These are phyloP conservation scores for Leptographium radiaticola DNA, from an alignment of 2,329 filamentous ascomycete genomes.

Conservation along the genomic window DNA sequence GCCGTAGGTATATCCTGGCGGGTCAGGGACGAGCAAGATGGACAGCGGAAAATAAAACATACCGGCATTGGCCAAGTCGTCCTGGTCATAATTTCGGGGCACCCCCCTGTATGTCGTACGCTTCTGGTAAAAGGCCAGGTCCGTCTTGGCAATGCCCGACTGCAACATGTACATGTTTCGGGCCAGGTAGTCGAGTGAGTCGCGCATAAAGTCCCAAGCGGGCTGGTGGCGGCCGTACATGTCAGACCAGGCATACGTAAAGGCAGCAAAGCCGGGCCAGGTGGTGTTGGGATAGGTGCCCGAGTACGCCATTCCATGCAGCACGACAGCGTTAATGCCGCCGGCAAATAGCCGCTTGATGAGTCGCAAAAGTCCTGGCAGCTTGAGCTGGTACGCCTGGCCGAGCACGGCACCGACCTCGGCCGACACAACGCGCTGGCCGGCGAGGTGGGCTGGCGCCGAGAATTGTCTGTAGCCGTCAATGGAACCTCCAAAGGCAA, in stretches of 20 bases:
- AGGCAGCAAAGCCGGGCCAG: slow-evolving; percentile 33
- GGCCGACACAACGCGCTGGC: slow-evolving; percentile 24
- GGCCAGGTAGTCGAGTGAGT: slow-evolving; percentile 23
- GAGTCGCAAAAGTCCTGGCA: neutral
- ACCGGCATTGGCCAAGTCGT: slow-evolving; percentile 7
- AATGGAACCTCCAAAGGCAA: slow-evolving; percentile 22
- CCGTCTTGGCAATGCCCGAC: slow-evolving; percentile 23
- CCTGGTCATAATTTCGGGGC: neutral
- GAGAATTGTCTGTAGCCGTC: slow-evolving; percentile 27
- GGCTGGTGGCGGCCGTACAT: slow-evolving; percentile 26
- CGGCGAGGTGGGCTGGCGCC: slow-evolving; percentile 24
- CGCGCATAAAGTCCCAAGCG: slow-evolving; percentile 24
- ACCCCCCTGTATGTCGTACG: slow-evolving; percentile 1
- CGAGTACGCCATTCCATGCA: slow-evolving; percentile 29
- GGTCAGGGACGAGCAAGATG: too few relatives aligned
- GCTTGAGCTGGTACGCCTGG: neutral
- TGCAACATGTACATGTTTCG: slow-evolving; percentile 25
- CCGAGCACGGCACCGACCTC: slow-evolving; percentile 20
- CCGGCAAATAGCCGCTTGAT: slow-evolving; percentile 2
- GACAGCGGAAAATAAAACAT: neutral
- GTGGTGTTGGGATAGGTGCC: slow-evolving; percentile 29
- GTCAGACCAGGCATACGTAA: slow-evolving; percentile 19
- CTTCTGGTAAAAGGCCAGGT: slow-evolving; percentile 27
- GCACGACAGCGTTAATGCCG: slow-evolving; percentile 21
- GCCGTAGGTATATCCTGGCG: slow-evolving; percentile 19